A percentile compares a stretch with the other conserved stretches of the same genome.
These are phyloP conservation scores for Ceratobasidium theobromae DNA, from an alignment of 1,284 basidiomycete species.

Conservation along the genomic window DNA sequence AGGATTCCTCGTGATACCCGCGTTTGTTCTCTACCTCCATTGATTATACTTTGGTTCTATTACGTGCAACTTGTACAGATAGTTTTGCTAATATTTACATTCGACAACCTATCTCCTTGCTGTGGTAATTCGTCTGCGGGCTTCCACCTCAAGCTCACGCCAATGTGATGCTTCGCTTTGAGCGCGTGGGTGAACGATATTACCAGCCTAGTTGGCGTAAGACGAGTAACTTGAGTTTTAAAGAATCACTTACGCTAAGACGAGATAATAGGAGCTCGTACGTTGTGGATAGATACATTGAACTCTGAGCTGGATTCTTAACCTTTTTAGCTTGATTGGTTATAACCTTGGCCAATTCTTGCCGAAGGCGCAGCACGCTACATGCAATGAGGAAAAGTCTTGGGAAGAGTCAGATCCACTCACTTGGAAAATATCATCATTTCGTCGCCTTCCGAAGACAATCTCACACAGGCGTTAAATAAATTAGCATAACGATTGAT, in stretches of 20 bases:
- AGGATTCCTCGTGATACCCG: conserved; percentile 10
- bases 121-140: conserved; percentile 15
- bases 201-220: conserved; percentile 2
- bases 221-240: background rate
- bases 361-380: conserved; percentile 82
- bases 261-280: conserved; percentile 78
- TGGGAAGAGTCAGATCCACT: conserved; percentile 36
- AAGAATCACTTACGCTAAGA: conserved; percentile 62
- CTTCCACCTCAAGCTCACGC: conserved; percentile 25
- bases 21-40: background rate
- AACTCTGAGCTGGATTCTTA: conserved; percentile 60
- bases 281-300: conserved; percentile 67
- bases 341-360: conserved; percentile 82
- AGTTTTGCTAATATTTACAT: background rate
- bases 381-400: background rate
- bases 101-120: conserved; percentile 22
- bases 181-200: conserved; percentile 20
- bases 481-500: conserved; percentile 70
- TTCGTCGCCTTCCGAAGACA: conserved; percentile 83
- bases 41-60: background rate
- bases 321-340: conserved; percentile 68
- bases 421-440: conserved; percentile 94
- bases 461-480: conserved; percentile 76
- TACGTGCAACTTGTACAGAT: conserved; percentile 25
- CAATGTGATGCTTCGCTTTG: conserved; percentile 29